Evolutionary conservation across 257 asterid genomes (phyloP).

Genomic region (Capsicum pubescens): DNA sequence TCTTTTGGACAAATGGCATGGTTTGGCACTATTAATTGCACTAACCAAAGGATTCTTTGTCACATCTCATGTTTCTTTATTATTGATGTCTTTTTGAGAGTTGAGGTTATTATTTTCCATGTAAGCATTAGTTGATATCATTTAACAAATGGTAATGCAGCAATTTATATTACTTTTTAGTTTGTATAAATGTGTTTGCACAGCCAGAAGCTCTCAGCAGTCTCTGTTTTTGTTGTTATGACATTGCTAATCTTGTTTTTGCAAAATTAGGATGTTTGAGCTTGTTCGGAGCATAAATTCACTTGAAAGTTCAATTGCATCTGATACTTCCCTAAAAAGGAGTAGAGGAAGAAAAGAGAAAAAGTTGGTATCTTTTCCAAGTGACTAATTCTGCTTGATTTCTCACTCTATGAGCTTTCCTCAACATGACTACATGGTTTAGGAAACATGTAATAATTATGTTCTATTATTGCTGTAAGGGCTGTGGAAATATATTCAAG

Average conservation of each 20-base stretch:
- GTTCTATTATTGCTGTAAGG: slow-evolving; percentile 48
- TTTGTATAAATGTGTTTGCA: neutral
- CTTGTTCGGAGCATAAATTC: slow-evolving; percentile 49
- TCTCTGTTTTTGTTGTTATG: slow-evolving; percentile 9
- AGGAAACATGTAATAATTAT: slow-evolving; percentile 16
- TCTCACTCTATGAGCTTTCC: neutral
- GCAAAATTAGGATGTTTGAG: slow-evolving; percentile 57
- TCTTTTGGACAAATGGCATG: slow-evolving; percentile 14
- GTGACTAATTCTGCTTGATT: slow-evolving; percentile 26
- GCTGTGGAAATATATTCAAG: slow-evolving; percentile 54
- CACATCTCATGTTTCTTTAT: neutral
- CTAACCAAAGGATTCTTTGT: neutral
- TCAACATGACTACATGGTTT: neutral
- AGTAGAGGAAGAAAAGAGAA: slow-evolving; percentile 77
- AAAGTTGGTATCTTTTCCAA: slow-evolving; percentile 59
- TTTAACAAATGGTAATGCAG: neutral
- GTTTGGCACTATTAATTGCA: neutral
- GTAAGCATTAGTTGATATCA: slow-evolving; percentile 16
- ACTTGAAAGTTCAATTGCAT: too few relatives aligned
- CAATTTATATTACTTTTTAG: neutral
- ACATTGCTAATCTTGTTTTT: slow-evolving; percentile 27
- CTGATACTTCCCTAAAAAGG: slow-evolving; percentile 45
- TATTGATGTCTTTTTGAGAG: neutral
- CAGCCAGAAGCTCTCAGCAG: neutral
- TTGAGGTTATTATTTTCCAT: neutral